Evolutionary conservation across 192 early-diverging fungal genomes (phyloP).

Genomic region (Diversispora eburnea): DNA sequence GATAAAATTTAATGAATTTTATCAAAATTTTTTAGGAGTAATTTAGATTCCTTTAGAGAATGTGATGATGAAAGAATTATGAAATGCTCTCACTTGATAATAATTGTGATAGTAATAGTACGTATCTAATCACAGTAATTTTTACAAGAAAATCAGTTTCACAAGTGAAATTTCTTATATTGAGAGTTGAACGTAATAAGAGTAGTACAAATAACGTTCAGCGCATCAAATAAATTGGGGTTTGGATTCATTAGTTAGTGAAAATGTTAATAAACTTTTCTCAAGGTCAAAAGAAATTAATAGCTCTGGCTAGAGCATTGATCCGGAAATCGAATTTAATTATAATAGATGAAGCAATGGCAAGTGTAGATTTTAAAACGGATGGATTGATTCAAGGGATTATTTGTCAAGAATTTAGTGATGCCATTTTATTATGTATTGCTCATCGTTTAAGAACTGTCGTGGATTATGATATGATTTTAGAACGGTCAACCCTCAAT

Average conservation of each 20-base stretch:
- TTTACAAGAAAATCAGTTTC: neutral
- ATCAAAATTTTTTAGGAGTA: slow-evolving; percentile 45
- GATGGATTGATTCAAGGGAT: slow-evolving; percentile 80
- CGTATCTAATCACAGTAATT: neutral
- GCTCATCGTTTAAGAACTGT: too few species aligned
- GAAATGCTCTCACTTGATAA: slow-evolving; percentile 75
- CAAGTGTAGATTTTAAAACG: slow-evolving; percentile 80
- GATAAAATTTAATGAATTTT: neutral
- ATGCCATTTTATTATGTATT: too few species aligned
- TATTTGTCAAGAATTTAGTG: slow-evolving; percentile 74
- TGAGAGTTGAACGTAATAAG: slow-evolving; percentile 27
- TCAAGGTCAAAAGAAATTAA: slow-evolving; percentile 70
- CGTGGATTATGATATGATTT: too few species aligned
- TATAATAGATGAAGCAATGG: slow-evolving; percentile 88
- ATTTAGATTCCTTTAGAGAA: slow-evolving; percentile 85
- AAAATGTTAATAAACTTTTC: slow-evolving; percentile 74
- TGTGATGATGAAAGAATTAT: slow-evolving; percentile 69
- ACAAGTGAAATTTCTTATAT: neutral
- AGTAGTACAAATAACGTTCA: too few species aligned
- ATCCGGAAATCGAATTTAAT: slow-evolving; percentile 61
- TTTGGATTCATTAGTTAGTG: slow-evolving; percentile 69
- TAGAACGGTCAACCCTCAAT: too few species aligned
- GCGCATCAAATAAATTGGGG: too few species aligned
- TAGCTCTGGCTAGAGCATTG: slow-evolving; percentile 68
- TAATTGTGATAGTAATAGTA: slow-evolving; percentile 30